Conservation (phyloP, 2,329 filamentous ascomycete species). For the Alternaria novae-zelandiae region DNA sequence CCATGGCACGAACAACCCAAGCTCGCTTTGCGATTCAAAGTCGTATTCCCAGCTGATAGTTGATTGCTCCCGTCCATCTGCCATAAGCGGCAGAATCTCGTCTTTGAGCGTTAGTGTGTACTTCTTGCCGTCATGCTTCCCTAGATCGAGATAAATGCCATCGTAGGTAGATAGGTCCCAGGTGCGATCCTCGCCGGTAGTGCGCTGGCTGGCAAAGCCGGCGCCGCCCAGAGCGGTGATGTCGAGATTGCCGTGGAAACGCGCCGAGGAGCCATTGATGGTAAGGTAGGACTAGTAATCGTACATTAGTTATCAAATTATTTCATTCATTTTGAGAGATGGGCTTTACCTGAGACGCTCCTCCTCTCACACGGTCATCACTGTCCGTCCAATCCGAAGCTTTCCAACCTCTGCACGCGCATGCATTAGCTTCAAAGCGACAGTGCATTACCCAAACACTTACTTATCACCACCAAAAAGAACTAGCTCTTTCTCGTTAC, state of each 20-base stretch:
- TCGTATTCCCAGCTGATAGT: slow-evolving; percentile 73
- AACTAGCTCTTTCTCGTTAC: slow-evolving; percentile 20
- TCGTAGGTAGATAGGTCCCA: slow-evolving; percentile 71
- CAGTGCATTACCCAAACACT: background rate
- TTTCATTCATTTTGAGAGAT: background rate
- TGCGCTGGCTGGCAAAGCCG: slow-evolving; percentile 81
- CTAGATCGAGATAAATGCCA: slow-evolving; percentile 64
- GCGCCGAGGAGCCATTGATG: slow-evolving; percentile 48
- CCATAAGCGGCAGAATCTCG: slow-evolving; percentile 61
- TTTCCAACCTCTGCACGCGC: slow-evolving; percentile 62
- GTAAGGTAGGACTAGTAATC: slow-evolving; percentile 55
- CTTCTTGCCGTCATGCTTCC: slow-evolving; percentile 65
- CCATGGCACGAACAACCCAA: slow-evolving; percentile 66
- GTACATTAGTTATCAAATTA: background rate
- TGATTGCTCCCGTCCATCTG: slow-evolving; percentile 73
- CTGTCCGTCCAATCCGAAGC: slow-evolving; percentile 69
- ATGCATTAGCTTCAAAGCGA: background rate
- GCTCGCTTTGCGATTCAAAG: slow-evolving; percentile 23
- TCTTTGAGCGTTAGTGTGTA: slow-evolving; percentile 82
- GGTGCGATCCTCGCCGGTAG: slow-evolving; percentile 59
- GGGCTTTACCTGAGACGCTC: slow-evolving; percentile 62
- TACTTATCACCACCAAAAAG: slow-evolving; percentile 44
- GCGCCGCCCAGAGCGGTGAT: slow-evolving; percentile 77
- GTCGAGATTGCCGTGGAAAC: slow-evolving; percentile 74
- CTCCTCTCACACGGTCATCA: slow-evolving; percentile 80